These are phyloP conservation scores for Primulina tabacum DNA, from an alignment of 257 asterid species.

Conservation along the genomic window DNA sequence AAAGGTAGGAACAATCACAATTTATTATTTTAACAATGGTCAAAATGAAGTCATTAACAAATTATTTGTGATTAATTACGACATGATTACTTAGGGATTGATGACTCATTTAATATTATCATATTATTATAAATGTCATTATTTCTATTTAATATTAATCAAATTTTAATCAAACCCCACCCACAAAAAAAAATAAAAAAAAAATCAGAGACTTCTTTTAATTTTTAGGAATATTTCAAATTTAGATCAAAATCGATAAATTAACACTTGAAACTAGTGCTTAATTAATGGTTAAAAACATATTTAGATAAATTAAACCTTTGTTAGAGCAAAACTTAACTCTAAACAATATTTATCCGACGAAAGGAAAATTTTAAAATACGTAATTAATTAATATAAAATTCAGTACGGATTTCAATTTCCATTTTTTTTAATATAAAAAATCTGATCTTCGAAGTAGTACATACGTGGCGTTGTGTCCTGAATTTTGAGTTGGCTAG, in stretches of 20 bases:
- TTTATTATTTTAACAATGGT: neutral
- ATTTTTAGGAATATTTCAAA: neutral
- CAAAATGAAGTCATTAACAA: neutral
- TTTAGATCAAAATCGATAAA: too few species aligned
- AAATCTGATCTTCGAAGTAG: neutral
- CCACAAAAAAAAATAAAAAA: too few species aligned
- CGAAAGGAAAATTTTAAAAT: too few species aligned
- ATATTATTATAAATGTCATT: too few species aligned
- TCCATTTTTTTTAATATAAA: too few species aligned
- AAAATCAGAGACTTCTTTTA: neutral
- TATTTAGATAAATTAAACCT: too few species aligned
- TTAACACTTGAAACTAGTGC: too few species aligned
- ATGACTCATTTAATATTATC: neutral
- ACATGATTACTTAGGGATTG: neutral
- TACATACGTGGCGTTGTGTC: neutral
- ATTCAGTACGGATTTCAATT: neutral
- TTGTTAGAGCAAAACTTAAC: too few species aligned
- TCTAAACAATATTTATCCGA: too few species aligned
- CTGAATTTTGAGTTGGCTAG: neutral
- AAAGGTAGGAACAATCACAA: too few species aligned
- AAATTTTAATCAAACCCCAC: neutral
- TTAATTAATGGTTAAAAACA: too few species aligned
- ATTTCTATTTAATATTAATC: neutral
- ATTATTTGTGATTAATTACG: neutral
- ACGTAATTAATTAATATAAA: too few species aligned